Conservation (phyloP, 1,284 basidiomycete species). For the Hypsizygus ulmarius region DNA sequence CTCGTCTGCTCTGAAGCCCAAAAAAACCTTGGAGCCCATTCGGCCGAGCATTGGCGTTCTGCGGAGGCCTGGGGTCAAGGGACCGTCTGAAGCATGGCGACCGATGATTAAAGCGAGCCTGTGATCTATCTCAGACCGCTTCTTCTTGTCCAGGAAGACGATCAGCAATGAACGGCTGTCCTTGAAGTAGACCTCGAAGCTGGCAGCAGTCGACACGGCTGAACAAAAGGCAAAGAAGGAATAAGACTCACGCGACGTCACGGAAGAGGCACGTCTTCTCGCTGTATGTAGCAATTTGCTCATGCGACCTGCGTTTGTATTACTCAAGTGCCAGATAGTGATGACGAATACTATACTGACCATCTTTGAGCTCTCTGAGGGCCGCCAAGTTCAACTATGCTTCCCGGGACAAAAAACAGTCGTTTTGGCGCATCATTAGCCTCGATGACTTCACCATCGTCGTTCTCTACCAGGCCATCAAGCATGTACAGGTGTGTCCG, state of each 20-base stretch:
- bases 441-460: constrained; percentile 87
- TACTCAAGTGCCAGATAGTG: not conserved
- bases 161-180: constrained; percentile 82
- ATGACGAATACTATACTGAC: constrained; percentile 41
- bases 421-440: constrained; percentile 83
- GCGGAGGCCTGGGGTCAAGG: constrained; percentile 42
- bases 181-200: constrained; percentile 87
- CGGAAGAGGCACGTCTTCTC: constrained; percentile 87
- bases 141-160: constrained; percentile 71
- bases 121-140: constrained; percentile 63
- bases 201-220: constrained; percentile 27
- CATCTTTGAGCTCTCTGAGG: constrained; percentile 77
- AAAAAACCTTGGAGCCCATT: constrained; percentile 44
- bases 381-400: constrained; percentile 75
- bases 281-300: constrained; percentile 75
- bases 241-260: constrained; percentile 73
- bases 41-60: constrained; percentile 56
- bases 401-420: constrained; percentile 83
- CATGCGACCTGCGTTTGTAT: constrained; percentile 61
- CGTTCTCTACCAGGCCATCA: constrained; percentile 88
- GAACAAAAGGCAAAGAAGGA: not conserved
- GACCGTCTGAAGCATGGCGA: constrained; percentile 36
- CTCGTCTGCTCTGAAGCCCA: constrained; percentile 53
- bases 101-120: constrained; percentile 52
- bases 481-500: constrained; percentile 86